phyloP scores from a whole-genome alignment of 345 rosid genomes.

The Nasturtium officinale region DNA sequence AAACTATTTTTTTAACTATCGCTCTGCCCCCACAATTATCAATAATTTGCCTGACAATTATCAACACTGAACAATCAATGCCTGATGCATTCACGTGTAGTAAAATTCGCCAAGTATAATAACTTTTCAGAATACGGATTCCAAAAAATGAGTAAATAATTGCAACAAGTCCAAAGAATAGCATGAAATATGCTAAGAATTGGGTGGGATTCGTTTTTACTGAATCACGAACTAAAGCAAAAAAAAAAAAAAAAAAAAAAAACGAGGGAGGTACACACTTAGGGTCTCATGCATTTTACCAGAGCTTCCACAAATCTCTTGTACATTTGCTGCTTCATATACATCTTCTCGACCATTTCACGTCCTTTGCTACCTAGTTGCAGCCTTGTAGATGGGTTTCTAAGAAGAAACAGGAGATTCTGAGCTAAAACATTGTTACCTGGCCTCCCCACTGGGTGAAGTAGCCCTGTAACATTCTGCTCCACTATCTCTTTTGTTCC shows the following conservation, averaged over 20 bases:
- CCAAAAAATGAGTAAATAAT: slow-evolving; percentile 2
- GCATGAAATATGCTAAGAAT: slow-evolving; percentile 20
- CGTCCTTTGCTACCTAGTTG: slow-evolving; percentile 77
- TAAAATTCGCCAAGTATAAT: neutral
- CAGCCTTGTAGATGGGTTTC: slow-evolving; percentile 62
- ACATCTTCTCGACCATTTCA: slow-evolving; percentile 63
- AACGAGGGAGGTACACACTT: slow-evolving; percentile 17
- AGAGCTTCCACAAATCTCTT: slow-evolving; percentile 79
- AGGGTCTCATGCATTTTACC: slow-evolving; percentile 75
- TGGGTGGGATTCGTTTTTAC: neutral
- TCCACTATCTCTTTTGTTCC: slow-evolving; percentile 88
- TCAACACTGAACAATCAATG: neutral
- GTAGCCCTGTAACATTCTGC: slow-evolving; percentile 83
- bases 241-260: neutral
- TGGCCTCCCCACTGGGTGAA: slow-evolving; percentile 72
- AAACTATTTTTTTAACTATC: slow-evolving; percentile 5
- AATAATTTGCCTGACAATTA: slow-evolving; percentile 11
- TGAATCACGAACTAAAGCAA: slow-evolving; percentile 15
- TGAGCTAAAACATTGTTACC: slow-evolving; percentile 66
- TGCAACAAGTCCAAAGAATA: slow-evolving; percentile 26
- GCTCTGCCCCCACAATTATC: slow-evolving; percentile 28
- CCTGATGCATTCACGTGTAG: slow-evolving; percentile 26
- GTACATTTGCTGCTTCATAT: slow-evolving; percentile 91
- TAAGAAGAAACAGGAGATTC: slow-evolving; percentile 58
- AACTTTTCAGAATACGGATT: slow-evolving; percentile 3